phyloP scores from a whole-genome alignment of 306 rosid genomes.

The Dryas octopetala region DNA sequence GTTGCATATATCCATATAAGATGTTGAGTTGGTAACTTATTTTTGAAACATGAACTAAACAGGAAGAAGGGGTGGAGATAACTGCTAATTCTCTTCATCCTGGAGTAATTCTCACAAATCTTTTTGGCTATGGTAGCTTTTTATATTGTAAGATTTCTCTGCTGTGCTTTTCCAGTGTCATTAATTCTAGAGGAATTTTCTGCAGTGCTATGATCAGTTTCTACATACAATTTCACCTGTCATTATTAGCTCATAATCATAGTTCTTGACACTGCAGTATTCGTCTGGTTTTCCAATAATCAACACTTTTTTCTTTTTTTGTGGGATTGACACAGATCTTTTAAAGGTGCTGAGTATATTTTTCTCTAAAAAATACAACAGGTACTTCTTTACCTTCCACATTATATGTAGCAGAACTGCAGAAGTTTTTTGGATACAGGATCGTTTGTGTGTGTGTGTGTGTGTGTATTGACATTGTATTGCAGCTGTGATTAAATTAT shows the following conservation, averaged over 20 bases:
- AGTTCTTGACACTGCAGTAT: neutral
- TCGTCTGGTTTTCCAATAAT: neutral
- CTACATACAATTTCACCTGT: neutral
- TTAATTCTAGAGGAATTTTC: neutral
- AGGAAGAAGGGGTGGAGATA: slow-evolving; percentile 31
- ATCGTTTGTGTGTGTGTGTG: too few species aligned
- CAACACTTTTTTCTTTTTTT: neutral
- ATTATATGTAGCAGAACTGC: neutral
- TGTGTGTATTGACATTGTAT: too few species aligned
- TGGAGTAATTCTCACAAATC: slow-evolving; percentile 16
- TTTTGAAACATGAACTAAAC: neutral
- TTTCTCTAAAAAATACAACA: slow-evolving; percentile 60
- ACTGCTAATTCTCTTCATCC: slow-evolving; percentile 34
- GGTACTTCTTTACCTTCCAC: slow-evolving; percentile 25
- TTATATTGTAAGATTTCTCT: slow-evolving; percentile 8
- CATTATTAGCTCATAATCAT: neutral
- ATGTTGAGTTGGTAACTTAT: neutral
- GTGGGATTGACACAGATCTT: slow-evolving; percentile 47
- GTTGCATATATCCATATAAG: neutral
- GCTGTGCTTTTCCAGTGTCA: neutral
- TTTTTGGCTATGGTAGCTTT: neutral
- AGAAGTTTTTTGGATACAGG: too few species aligned
- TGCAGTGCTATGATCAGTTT: neutral
- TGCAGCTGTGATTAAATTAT: too few species aligned
- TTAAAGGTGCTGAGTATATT: slow-evolving; percentile 38